A percentile compares a stretch with the other conserved stretches of the same genome.
phyloP scores from a whole-genome alignment of 192 early-diverging fungal species.

The Neocallimastix lanati region DNA sequence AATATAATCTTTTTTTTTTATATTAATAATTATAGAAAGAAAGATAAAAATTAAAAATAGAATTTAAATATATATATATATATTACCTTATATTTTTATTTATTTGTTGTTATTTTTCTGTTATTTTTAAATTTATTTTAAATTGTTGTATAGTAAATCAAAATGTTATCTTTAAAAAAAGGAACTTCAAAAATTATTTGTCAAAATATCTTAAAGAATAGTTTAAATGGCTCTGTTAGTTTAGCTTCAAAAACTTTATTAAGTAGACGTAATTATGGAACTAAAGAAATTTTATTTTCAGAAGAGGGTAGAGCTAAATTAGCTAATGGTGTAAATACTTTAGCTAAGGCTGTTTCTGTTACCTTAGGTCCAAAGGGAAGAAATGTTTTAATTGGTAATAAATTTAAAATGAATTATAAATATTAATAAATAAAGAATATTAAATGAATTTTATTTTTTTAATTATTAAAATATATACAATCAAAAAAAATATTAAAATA shows the following conservation, averaged over 20 bases:
- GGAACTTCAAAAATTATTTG: background rate
- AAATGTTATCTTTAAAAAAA: background rate
- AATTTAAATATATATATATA: too few species aligned
- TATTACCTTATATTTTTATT: too few species aligned
- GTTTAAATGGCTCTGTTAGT: background rate
- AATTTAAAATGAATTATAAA: too few species aligned
- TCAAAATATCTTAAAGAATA: background rate
- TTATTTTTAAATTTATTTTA: too few species aligned
- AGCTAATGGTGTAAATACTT: conserved; percentile 84
- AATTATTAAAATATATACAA: too few species aligned
- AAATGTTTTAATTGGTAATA: conserved; percentile 79
- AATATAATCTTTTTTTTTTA: too few species aligned
- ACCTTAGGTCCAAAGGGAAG: conserved; percentile 98
- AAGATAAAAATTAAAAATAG: too few species aligned
- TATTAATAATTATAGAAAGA: too few species aligned
- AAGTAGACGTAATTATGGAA: background rate
- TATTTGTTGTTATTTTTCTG: too few species aligned
- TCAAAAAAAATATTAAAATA: too few species aligned
- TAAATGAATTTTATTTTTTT: too few species aligned
- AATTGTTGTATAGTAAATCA: background rate
- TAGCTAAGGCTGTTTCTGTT: conserved; percentile 96
- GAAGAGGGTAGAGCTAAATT: conserved; percentile 85
- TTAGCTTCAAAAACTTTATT: background rate
- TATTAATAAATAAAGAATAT: too few species aligned
- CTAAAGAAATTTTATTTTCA: conserved; percentile 89